Percentiles rank a stretch among this genome's conserved stretches.
phyloP scores from a whole-genome alignment of 2,329 filamentous ascomycete species.

The Escovopsis weberi region DNA sequence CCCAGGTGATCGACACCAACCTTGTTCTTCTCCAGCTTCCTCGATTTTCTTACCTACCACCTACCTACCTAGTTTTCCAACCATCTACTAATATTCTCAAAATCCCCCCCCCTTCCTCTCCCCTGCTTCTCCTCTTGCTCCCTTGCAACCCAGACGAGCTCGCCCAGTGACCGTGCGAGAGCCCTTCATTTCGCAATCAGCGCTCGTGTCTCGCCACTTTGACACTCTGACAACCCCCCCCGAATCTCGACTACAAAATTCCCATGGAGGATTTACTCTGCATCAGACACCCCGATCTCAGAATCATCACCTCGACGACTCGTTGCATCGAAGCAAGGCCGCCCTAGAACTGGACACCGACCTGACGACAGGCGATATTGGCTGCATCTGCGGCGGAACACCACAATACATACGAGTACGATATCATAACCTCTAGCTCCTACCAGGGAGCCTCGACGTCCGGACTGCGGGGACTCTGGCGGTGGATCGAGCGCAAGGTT shows the following conservation, averaged over 20 bases:
- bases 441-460: no score
- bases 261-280: constrained; percentile 6
- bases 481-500: no score
- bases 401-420: background rate
- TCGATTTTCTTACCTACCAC: no score
- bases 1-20: no score
- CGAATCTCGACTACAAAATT: background rate
- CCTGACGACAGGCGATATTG: constrained; percentile 4
- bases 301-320: constrained; percentile 1
- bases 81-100: background rate
- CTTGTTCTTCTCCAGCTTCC: no score
- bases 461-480: no score
- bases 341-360: constrained; percentile 3
- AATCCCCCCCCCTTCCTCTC: background rate
- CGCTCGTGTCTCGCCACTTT: background rate
- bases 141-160: background rate
- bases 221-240: background rate
- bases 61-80: background rate
- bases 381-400: background rate
- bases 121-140: background rate
- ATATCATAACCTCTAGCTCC: no score
- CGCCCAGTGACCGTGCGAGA: background rate
- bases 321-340: background rate
- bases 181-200: background rate
- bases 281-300: background rate